Conservation (phyloP, 208 protist species). For the Crithidia bombi region DNA sequence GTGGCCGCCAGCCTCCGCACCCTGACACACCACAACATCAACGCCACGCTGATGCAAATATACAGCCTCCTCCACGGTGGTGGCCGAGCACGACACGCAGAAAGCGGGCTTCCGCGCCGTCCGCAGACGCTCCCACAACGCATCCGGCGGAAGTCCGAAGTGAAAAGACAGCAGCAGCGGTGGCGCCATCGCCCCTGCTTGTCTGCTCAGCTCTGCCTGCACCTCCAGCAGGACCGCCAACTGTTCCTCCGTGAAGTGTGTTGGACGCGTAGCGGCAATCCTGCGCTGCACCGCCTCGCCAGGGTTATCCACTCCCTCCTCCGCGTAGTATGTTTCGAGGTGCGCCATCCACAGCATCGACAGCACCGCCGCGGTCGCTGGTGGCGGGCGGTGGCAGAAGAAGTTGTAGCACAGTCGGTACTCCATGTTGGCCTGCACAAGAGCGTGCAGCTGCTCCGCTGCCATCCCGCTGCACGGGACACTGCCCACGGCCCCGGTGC, state of each 20-base stretch:
- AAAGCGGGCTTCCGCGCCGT: slow-evolving; percentile 8
- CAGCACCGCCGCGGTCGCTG: not conserved
- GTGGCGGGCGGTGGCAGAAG: slow-evolving; percentile 31
- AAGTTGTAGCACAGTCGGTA: slow-evolving; percentile 26
- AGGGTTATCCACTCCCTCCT: slow-evolving; percentile 19
- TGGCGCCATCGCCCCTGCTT: not conserved
- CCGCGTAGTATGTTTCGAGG: slow-evolving; percentile 7
- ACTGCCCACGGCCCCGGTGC: slow-evolving; percentile 25
- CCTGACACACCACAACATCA: slow-evolving; percentile 43
- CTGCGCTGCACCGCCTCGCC: slow-evolving; percentile 12
- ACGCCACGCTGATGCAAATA: slow-evolving; percentile 29
- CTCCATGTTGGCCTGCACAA: slow-evolving; percentile 15
- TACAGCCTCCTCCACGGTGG: slow-evolving; percentile 34
- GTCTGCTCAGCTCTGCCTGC: not conserved
- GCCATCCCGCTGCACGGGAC: slow-evolving; percentile 33
- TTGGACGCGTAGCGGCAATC: not conserved
- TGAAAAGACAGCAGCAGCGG: slow-evolving; percentile 36
- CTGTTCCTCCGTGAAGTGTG: slow-evolving; percentile 22
- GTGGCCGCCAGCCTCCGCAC: slow-evolving; percentile 48
- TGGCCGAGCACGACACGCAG: slow-evolving; percentile 29
- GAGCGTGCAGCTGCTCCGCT: slow-evolving; percentile 12
- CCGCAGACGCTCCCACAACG: slow-evolving; percentile 21
- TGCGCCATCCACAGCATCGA: slow-evolving; percentile 9
- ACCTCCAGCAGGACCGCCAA: slow-evolving; percentile 18
- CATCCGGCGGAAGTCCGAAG: slow-evolving; percentile 28